Conservation (phyloP, 129 eudicot species). For the Artemisia tridentata region DNA sequence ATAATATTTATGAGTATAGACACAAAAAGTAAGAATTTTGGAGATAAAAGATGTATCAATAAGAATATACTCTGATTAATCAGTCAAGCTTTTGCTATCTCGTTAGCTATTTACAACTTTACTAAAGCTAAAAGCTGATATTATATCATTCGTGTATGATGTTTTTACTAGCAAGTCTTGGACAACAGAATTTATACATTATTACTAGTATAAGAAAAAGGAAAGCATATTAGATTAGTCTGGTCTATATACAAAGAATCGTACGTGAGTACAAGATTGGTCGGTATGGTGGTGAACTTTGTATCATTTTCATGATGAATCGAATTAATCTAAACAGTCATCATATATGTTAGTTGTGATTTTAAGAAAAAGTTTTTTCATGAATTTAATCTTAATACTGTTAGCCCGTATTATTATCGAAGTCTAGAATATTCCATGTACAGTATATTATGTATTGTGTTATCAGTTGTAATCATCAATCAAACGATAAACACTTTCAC, state of each 20-base stretch:
- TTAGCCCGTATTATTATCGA: too few relatives aligned
- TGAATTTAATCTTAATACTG: background rate
- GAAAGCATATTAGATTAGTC: background rate
- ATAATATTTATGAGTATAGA: too few relatives aligned
- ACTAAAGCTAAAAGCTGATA: background rate
- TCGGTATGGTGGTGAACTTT: background rate
- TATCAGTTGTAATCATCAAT: too few relatives aligned
- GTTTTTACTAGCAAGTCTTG: background rate
- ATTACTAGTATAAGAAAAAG: background rate
- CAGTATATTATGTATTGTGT: too few relatives aligned
- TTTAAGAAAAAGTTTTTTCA: background rate
- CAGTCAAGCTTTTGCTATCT: background rate
- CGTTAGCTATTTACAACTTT: background rate
- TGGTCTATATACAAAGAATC: background rate
- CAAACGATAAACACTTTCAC: too few relatives aligned
- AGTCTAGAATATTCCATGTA: too few relatives aligned
- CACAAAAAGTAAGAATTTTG: background rate
- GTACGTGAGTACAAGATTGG: background rate
- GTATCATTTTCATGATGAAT: constrained; percentile 5
- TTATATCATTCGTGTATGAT: background rate
- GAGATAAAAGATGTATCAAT: background rate
- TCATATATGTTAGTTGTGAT: constrained; percentile 3
- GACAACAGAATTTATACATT: background rate
- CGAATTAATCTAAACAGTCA: background rate
- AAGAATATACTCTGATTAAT: background rate